Evolutionary conservation across 2,329 filamentous ascomycete species (phyloP).

Genomic region (Fusarium foetens): DNA sequence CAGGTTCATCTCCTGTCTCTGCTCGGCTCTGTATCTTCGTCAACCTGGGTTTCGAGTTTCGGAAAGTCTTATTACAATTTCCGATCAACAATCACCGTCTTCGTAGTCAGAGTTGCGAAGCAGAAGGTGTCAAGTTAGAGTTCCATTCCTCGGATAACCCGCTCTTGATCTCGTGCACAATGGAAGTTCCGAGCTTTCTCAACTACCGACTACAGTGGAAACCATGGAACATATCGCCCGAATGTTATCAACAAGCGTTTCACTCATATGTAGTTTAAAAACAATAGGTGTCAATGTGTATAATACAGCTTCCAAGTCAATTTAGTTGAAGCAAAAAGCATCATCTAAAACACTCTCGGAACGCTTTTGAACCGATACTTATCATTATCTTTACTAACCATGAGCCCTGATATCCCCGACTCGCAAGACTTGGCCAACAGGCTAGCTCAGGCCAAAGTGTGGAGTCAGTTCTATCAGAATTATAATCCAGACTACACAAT

Average conservation of each 20-base stretch:
- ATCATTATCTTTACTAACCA: background rate
- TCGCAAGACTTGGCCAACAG: background rate
- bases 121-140: fast-evolving
- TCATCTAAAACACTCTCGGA: background rate
- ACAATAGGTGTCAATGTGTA: fast-evolving
- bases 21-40: background rate
- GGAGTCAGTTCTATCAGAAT: background rate
- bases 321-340: background rate
- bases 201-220: background rate
- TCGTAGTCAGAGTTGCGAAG: background rate
- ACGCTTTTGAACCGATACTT: background rate
- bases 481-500: background rate
- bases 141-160: background rate
- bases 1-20: background rate
- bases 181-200: background rate
- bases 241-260: fast-evolving
- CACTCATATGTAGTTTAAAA: fast-evolving
- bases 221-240: fast-evolving
- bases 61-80: background rate
- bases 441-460: background rate
- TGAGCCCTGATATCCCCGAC: background rate
- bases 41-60: fast-evolving
- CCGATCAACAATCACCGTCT: fast-evolving
- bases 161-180: fast-evolving
- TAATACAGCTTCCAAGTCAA: background rate